These are phyloP conservation scores for Amanita phalloides DNA, from an alignment of 768 basidiomycete species.

Conservation along the genomic window DNA sequence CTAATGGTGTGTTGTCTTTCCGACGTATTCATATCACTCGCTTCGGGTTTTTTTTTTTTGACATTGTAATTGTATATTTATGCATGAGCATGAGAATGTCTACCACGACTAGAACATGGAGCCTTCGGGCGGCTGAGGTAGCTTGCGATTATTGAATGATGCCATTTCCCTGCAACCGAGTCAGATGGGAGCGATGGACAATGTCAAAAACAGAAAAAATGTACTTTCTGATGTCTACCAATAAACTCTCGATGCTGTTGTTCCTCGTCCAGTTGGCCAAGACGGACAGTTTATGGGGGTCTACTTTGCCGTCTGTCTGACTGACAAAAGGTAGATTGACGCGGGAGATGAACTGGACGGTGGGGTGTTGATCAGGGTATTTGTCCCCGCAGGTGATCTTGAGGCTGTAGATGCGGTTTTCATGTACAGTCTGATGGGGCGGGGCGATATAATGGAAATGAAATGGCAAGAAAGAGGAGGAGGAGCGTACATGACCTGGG, in stretches of 20 bases:
- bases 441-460: conserved; percentile 7
- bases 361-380: conserved; percentile 74
- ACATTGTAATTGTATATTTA: neutral
- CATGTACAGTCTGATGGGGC: conserved; percentile 74
- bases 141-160: conserved; percentile 80
- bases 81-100: neutral
- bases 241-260: conserved; percentile 75
- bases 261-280: conserved; percentile 68
- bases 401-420: conserved; percentile 97
- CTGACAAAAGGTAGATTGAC: conserved; percentile 94
- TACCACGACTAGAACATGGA: conserved; percentile 38
- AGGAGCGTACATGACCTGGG: conserved; percentile 80
- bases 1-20: neutral
- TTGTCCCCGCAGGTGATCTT: conserved; percentile 72
- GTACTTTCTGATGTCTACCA: conserved; percentile 90
- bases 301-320: conserved; percentile 66
- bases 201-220: conserved; percentile 14
- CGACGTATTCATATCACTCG: neutral
- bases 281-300: conserved; percentile 58
- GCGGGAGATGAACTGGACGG: conserved; percentile 75
- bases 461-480: conserved; percentile 5
- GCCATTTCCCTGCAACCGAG: conserved; percentile 76
- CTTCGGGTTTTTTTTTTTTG: neutral
- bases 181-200: neutral
- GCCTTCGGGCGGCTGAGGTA: conserved; percentile 92